These are phyloP conservation scores for Penicillium salamii DNA, from an alignment of 495 filamentous ascomycete species.

Conservation along the genomic window DNA sequence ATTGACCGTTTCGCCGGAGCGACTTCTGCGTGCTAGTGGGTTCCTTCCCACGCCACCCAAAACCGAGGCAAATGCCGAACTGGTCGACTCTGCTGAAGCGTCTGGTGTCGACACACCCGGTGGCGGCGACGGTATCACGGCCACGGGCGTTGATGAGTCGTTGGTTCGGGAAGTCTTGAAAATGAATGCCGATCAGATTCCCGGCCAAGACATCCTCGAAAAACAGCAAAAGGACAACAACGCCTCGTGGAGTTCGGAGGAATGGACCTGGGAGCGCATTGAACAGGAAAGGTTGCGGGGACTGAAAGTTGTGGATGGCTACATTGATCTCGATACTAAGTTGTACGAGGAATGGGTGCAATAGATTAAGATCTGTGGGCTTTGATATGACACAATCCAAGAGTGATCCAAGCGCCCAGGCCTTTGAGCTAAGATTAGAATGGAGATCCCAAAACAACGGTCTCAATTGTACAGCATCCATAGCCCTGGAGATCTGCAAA, in stretches of 20 bases:
- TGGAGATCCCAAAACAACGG: background rate
- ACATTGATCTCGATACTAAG: conserved; percentile 48
- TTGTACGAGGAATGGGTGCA: conserved; percentile 40
- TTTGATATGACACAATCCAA: background rate
- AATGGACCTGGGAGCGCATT: conserved; percentile 55
- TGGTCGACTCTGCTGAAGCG: conserved; percentile 24
- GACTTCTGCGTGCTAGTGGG: conserved; percentile 63
- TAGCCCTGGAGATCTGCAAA: background rate
- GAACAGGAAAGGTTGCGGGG: conserved; percentile 57
- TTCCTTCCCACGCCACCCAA: conserved; percentile 51
- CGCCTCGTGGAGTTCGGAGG: conserved; percentile 34
- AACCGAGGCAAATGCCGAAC: background rate
- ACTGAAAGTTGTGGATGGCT: conserved; percentile 50
- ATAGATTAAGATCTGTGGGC: background rate
- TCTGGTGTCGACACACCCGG: conserved; percentile 36
- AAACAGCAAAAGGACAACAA: conserved; percentile 33
- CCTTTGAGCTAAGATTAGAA: background rate
- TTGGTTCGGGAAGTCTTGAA: conserved; percentile 40
- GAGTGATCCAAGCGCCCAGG: conserved; percentile 1
- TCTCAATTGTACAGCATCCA: too few relatives aligned
- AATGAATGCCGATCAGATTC: conserved; percentile 29
- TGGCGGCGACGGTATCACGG: conserved; percentile 34
- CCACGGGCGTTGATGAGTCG: conserved; percentile 30
- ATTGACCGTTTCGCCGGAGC: conserved; percentile 78
- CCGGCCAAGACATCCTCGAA: conserved; percentile 24